Evolutionary conservation across 2,329 filamentous ascomycete genomes (phyloP).

Genomic region (Fusarium foetens): DNA sequence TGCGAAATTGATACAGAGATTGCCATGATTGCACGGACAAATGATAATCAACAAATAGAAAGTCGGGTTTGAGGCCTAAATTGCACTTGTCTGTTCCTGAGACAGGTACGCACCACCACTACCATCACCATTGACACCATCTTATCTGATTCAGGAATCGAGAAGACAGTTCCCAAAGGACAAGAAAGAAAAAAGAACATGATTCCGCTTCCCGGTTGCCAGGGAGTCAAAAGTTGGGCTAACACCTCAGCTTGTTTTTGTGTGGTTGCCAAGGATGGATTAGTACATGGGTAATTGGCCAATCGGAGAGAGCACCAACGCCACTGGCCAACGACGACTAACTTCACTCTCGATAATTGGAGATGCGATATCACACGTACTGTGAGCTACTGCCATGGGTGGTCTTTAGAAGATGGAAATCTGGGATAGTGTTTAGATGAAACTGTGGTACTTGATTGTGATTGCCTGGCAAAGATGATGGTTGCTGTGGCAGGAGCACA

Average conservation of each 20-base stretch:
- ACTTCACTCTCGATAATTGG: conserved; percentile 38
- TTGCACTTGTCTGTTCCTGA: conserved; percentile 13
- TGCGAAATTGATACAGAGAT: conserved; percentile 10
- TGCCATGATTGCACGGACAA: not conserved
- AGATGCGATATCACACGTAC: conserved; percentile 30
- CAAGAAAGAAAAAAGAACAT: conserved; percentile 1
- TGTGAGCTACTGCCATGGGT: conserved; percentile 8
- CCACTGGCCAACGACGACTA: conserved; percentile 37
- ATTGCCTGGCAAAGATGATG: conserved; percentile 18
- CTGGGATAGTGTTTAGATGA: conserved; percentile 13
- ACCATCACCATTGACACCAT: conserved; percentile 5
- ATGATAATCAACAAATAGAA: not conserved
- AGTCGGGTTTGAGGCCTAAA: not conserved
- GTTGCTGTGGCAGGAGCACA: conserved; percentile 28
- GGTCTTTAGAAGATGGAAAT: conserved; percentile 4
- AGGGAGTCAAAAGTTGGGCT: conserved; percentile 30
- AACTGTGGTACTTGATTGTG: conserved; percentile 18
- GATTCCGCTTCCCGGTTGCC: conserved; percentile 34
- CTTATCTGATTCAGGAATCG: conserved; percentile 11
- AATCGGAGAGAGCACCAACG: conserved; percentile 31
- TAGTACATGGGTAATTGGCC: conserved; percentile 27
- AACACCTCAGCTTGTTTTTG: conserved; percentile 26
- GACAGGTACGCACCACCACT: conserved; percentile 27
- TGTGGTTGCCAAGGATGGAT: conserved; percentile 22
- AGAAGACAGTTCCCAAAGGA: conserved; percentile 35